Evolutionary conservation across 2,329 filamentous ascomycete genomes (phyloP).

Genomic region (Paracamarosporium sp.): DNA sequence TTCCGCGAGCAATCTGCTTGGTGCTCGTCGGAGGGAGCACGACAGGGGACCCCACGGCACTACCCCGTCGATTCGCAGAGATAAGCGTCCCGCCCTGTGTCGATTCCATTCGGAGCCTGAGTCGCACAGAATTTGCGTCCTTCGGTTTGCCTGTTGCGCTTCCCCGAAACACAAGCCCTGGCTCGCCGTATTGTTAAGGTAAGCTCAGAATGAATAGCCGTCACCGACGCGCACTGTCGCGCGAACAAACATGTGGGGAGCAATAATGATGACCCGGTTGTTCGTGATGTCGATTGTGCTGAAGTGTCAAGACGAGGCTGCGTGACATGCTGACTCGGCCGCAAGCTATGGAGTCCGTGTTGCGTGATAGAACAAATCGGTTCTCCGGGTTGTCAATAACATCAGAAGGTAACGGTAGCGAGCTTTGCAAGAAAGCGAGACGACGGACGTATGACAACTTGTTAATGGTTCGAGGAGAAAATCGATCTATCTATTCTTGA

Average conservation of each 20-base stretch:
- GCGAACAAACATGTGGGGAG: neutral
- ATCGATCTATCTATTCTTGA: neutral
- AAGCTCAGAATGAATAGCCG: constrained; percentile 14
- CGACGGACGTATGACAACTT: no score
- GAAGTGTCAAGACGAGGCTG: no score
- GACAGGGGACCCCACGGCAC: no score
- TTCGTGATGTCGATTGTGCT: neutral
- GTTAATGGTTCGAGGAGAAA: no score
- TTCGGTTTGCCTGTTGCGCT: neutral
- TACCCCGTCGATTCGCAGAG: no score
- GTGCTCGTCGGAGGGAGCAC: neutral
- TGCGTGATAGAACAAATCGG: neutral
- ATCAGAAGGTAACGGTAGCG: no score
- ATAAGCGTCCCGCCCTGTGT: no score
- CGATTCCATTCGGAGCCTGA: no score
- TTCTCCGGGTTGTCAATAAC: no score
- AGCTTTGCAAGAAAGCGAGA: no score
- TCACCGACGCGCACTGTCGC: constrained; percentile 1
- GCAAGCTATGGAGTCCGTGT: no score
- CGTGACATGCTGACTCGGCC: no score
- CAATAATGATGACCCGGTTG: neutral
- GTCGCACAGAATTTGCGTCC: neutral
- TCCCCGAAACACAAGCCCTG: neutral
- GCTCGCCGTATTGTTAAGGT: neutral
- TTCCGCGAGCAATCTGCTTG: neutral